Base-by-base conservation (phyloP, 768 basidiomycete genomes). In the Pulveroboletus sp. region DNA sequence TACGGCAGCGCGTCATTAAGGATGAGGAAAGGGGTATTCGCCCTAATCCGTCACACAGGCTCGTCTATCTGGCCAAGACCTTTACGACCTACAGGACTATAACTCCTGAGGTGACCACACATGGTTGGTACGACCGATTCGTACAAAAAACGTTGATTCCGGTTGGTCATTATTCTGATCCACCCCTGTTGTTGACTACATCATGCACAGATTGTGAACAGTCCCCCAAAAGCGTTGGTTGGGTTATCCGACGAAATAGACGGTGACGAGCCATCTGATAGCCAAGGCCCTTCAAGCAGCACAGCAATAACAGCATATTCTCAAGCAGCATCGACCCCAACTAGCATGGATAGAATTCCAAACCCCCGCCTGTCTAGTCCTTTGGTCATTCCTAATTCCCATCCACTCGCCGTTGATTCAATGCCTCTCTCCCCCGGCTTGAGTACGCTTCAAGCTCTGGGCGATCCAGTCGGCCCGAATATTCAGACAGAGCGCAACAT, bases 91-190 rank as follows among this genome's bases (percentile, higher is more conserved):
- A 80, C 59, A 74, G 68, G 36, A 78, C 85, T 2, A 47, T 76
- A 14, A 75, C 76, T 52, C 35, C 54, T 9, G 56, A 65, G 8
- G 64, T 64, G 27, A 68, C 74, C n/a, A 65, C 60, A 36, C 62
- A 64, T 19, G 87, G 86, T 4, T 88, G 80, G 78, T 89, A 89
- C 56, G 86, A 89, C 50, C 58, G 60, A 46, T 62, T 58, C 42
- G 48, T 48, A 35, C 61, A 60, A 49, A 41, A 51, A 5, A 43
- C 39, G n/a, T 35, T 39, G 16, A 54, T 58, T 24, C 68, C 67
- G 3, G 67, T 70, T 36, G 53, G 63, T 58, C 4, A 17, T 38
- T 38, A 17, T 20, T 20, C 19, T 0, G 1, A 24, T 16, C 35
- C 2, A 17, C 17, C 8, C 20, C 13, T 26, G 39, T 14, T 32